Conservation (phyloP, 1,139 yeast species). For the Zhuliangozyma parablackwelliae region DNA sequence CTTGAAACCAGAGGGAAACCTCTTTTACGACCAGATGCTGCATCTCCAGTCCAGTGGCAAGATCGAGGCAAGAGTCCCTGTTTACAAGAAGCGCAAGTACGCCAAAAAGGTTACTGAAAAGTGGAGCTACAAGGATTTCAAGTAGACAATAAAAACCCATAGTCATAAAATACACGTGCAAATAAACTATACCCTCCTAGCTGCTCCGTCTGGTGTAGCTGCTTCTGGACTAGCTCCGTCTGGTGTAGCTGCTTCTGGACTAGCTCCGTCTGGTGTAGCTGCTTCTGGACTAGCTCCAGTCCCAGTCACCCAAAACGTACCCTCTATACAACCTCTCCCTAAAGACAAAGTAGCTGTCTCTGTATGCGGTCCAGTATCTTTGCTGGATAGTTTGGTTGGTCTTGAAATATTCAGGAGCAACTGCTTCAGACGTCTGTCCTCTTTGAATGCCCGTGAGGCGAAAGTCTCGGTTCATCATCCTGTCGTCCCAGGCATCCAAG, state of each 20-base stretch:
- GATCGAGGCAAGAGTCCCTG: conserved; percentile 78
- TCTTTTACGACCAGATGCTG: conserved; percentile 77
- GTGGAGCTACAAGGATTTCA: conserved; percentile 89
- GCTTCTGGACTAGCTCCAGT: conserved; percentile 10
- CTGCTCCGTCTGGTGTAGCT: too few relatives aligned
- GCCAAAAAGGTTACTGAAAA: conserved; percentile 78
- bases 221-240: too few relatives aligned
- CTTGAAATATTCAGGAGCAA: conserved; percentile 68
- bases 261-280: too few relatives aligned
- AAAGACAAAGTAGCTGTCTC: conserved; percentile 45
- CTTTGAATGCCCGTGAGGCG: conserved; percentile 70
- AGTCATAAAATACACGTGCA: conserved; percentile 1
- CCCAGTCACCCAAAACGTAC: conserved; percentile 47
- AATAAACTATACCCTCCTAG: background rate
- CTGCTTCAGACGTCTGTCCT: conserved; percentile 63
- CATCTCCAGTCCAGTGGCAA: conserved; percentile 79
- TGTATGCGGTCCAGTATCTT: conserved; percentile 47
- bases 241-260: too few relatives aligned
- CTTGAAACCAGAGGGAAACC: conserved; percentile 86
- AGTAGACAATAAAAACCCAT: conserved; percentile 27
- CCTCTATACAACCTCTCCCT: conserved; percentile 51
- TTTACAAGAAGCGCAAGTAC: conserved; percentile 61
- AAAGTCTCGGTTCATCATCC: conserved; percentile 67
- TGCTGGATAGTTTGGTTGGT: conserved; percentile 32
- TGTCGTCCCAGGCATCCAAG: conserved; percentile 43